These are phyloP conservation scores for Oenanthe sinensis DNA, from an alignment of 129 eudicot species.

Conservation along the genomic window DNA sequence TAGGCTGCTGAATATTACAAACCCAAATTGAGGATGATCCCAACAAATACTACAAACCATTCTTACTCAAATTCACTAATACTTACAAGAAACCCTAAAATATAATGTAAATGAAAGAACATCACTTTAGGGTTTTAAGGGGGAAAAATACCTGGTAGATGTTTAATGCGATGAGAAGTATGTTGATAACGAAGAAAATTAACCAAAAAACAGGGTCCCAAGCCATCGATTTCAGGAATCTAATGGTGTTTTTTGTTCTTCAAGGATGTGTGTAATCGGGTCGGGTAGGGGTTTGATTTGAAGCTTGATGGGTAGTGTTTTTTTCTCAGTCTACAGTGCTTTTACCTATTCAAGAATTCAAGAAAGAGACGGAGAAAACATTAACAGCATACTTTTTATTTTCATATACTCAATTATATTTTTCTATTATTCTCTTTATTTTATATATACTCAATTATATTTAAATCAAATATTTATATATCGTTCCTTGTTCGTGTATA, in stretches of 20 bases:
- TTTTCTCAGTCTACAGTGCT: conserved; percentile 1
- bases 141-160: conserved; percentile 37
- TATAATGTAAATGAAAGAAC: not conserved
- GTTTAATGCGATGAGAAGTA: conserved; percentile 43
- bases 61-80: not conserved
- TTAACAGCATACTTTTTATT: too few species aligned
- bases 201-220: conserved; percentile 49
- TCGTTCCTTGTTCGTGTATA: too few species aligned
- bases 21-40: not conserved
- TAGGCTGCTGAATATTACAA: not conserved
- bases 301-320: conserved; percentile 15
- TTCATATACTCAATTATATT: too few species aligned
- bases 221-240: conserved; percentile 23
- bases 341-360: conserved; percentile 42
- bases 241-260: not conserved
- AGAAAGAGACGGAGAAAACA: not conserved
- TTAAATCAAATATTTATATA: too few species aligned
- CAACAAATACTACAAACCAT: not conserved
- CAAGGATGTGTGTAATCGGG: not conserved
- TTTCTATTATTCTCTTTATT: too few species aligned
- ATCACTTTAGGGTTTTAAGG: not conserved
- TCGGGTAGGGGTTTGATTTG: not conserved
- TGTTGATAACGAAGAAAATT: conserved; percentile 34
- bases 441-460: too few species aligned
- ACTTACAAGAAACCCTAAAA: not conserved